Percentiles rank a stretch among this genome's conserved stretches.
phyloP scores from a whole-genome alignment of 148 eudicot genomes.

The Nepenthes gracilis region DNA sequence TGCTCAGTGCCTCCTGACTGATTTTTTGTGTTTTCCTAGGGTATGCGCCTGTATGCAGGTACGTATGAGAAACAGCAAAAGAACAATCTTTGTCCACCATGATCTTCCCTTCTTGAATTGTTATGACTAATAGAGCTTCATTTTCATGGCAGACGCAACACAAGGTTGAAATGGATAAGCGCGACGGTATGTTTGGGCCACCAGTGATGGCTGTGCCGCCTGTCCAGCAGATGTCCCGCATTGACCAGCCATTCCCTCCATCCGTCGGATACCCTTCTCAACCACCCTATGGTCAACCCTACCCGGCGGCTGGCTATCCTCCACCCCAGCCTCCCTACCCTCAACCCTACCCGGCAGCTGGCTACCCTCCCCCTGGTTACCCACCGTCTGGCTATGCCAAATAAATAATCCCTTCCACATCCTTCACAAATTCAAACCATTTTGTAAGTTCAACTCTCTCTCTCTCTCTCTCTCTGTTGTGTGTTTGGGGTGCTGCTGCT shows the following conservation, averaged over 20 bases:
- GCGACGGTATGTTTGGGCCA: constrained; percentile 86
- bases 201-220: constrained; percentile 84
- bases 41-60: no score
- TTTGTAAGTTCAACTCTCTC: no score
- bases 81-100: no score
- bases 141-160: constrained; percentile 70
- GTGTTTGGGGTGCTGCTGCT: no score
- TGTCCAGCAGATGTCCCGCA: constrained; percentile 77
- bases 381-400: constrained; percentile 8
- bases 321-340: constrained; percentile 32
- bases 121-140: background rate
- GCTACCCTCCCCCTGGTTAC: constrained; percentile 11
- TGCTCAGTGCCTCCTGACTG: no score
- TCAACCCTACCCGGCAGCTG: constrained; percentile 34
- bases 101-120: background rate
- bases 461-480: no score
- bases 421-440: no score
- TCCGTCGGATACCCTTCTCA: constrained; percentile 53
- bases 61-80: no score
- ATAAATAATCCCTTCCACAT: constrained; percentile 1
- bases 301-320: constrained; percentile 24
- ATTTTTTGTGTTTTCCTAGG: no score
- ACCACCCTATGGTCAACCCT: constrained; percentile 22
- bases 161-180: constrained; percentile 95
- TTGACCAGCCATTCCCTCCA: constrained; percentile 77